These are phyloP conservation scores for Candida stauntonica DNA, from an alignment of 805 yeast genomes.

Conservation along the genomic window DNA sequence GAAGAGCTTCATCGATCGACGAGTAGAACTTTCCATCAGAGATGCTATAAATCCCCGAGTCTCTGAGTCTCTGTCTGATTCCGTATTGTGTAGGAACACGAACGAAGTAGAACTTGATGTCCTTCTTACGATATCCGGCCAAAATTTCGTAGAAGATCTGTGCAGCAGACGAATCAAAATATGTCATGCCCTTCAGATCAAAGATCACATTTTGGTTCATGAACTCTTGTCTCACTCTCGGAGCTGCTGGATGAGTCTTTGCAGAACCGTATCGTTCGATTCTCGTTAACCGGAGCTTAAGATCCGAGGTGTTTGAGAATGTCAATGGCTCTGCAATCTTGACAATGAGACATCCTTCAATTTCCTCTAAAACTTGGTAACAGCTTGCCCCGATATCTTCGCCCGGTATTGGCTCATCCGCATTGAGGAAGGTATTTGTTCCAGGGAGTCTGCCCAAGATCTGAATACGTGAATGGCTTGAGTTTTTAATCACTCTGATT, in stretches of 20 bases:
- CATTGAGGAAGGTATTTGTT: slow-evolving; percentile 60
- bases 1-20: slow-evolving; percentile 24
- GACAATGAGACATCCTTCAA: slow-evolving; percentile 73
- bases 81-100: slow-evolving; percentile 47
- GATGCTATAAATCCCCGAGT: slow-evolving; percentile 51
- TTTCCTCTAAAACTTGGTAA: slow-evolving; percentile 32
- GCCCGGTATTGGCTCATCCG: slow-evolving; percentile 52
- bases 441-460: slow-evolving; percentile 68
- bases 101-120: slow-evolving; percentile 54
- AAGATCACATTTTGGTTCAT: slow-evolving; percentile 58
- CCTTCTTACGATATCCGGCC: slow-evolving; percentile 46
- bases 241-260: slow-evolving; percentile 71
- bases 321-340: slow-evolving; percentile 86
- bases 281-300: slow-evolving; percentile 60
- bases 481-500: slow-evolving; percentile 72
- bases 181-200: slow-evolving; percentile 79
- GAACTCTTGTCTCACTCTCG: slow-evolving; percentile 40
- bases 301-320: slow-evolving; percentile 78
- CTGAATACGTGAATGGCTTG: slow-evolving; percentile 80
- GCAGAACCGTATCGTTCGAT: slow-evolving; percentile 76
- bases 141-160: slow-evolving; percentile 66
- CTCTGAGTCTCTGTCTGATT: slow-evolving; percentile 45
- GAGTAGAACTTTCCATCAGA: slow-evolving; percentile 23
- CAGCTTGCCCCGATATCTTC: slow-evolving; percentile 14
- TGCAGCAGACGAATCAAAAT: slow-evolving; percentile 75